Percentiles rank a stretch among this genome's conserved stretches.
Conservation (phyloP, 345 rosid genomes). For the Cardamine resedifolia region DNA sequence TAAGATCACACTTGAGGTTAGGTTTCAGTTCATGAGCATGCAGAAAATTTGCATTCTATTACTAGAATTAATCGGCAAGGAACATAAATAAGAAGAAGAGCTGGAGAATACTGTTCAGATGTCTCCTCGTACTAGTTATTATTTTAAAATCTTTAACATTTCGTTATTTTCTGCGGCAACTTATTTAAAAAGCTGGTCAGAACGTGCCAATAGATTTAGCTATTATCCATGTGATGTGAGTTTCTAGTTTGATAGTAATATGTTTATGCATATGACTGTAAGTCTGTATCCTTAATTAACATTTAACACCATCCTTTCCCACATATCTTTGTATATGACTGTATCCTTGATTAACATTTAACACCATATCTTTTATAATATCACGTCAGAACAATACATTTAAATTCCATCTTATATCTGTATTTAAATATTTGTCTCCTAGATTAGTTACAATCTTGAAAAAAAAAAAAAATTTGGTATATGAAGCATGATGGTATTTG, state of each 20-base stretch:
- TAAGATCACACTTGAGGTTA: conserved; percentile 8
- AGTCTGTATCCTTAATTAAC: neutral
- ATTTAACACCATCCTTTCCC: neutral
- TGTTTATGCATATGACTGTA: neutral
- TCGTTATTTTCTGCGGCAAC: neutral
- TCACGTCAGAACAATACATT: neutral
- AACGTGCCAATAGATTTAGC: conserved; percentile 15
- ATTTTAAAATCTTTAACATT: neutral
- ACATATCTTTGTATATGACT: neutral
- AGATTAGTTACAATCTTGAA: neutral
- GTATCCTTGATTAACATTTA: neutral
- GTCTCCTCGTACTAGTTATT: conserved; percentile 30
- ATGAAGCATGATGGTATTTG: neutral
- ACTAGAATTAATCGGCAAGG: neutral
- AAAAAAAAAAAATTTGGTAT: neutral
- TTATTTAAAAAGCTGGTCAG: conserved; percentile 21
- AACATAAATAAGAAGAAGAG: conserved; percentile 9
- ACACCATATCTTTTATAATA: neutral
- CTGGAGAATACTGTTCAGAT: neutral
- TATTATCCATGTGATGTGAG: conserved; percentile 9
- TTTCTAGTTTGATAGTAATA: neutral
- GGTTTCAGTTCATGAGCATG: conserved; percentile 16
- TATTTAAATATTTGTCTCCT: neutral
- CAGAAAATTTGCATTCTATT: neutral
- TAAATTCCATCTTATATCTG: neutral